Evolutionary conservation across 2,329 filamentous ascomycete species (phyloP).

Genomic region (Fusarium udum): DNA sequence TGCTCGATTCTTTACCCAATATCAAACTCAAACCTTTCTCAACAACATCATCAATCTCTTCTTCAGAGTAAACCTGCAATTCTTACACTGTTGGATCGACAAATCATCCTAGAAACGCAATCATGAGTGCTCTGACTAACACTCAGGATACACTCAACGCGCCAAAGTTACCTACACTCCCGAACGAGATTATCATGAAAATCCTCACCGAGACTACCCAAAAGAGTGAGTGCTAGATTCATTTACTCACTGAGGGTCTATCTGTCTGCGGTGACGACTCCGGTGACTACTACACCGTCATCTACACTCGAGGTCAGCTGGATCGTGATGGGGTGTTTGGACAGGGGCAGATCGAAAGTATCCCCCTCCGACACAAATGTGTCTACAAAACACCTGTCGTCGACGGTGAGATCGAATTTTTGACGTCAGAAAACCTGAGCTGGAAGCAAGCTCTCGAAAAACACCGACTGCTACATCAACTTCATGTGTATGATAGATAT

Average conservation of each 20-base stretch:
- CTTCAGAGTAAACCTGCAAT: background rate
- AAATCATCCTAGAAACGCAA: background rate
- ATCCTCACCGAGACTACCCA: background rate
- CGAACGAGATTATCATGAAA: conserved; percentile 2
- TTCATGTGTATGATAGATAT: conserved; percentile 13
- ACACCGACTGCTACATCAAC: background rate
- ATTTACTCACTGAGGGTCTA: background rate
- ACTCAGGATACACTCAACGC: background rate
- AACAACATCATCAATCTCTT: background rate
- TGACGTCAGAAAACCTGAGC: background rate
- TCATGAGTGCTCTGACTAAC: background rate
- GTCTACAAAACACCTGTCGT: conserved; percentile 1
- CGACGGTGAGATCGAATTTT: background rate
- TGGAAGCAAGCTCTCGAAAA: conserved; percentile 2
- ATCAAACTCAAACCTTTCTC: background rate
- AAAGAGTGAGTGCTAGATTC: background rate
- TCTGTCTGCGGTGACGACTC: background rate
- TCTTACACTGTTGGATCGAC: background rate
- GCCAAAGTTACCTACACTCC: background rate
- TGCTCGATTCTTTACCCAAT: background rate
- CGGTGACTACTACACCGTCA: background rate
- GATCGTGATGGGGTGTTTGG: background rate
- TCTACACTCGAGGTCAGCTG: conserved; percentile 14
- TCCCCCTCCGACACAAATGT: conserved; percentile 9
- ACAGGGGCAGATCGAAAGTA: background rate